Evolutionary conservation across 768 basidiomycete genomes (phyloP), one percentile per base, ranked within the genome.

Genomic region (Mrakia hoshinonis): DNA sequence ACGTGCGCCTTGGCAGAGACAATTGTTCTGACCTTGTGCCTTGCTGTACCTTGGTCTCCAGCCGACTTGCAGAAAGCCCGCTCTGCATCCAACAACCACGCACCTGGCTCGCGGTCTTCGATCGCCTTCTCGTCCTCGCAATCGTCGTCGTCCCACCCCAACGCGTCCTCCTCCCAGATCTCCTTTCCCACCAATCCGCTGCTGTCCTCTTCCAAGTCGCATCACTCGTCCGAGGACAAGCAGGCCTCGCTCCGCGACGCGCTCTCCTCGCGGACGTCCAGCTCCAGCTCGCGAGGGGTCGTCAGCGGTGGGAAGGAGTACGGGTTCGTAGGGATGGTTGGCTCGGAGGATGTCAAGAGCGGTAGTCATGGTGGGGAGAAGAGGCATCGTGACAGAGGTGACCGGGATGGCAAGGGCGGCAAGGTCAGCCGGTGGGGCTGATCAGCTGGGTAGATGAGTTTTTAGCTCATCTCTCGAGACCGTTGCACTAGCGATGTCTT

Each of bases 41-140:
- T 60, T 34, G 18, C 26, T 34, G 29, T n/a, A n/a, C n/a, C n/a
- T 7, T 46, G 22, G 9, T 49, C 18, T 67, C 43, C 48, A 70
- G 69, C 69, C 38, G 69, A 62, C 12, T 36, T 70, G 13, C 69
- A 70, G 52, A 70, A 70, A 47, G 20, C 47, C 12, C 62, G 62
- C 43, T 70, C 69, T 34, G 49, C 51, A 9, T 58, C 67, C 15
- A 39, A 24, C 51, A 68, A 47, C 52, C 67, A 3, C 58, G 55
- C 67, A 24, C 67, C 55, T 60, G 43, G 54, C 15, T 58, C 67
- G 20, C 43, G 52, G 11, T 68, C 67, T 5, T 65, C 64, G 1
- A 43, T 15, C 7, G 24, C 64, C 10, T 49, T 29, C 20, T n/a
- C 62, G 34, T 29, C 64, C 29, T 52, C 51, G 7, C 26, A 22